These are phyloP conservation scores for Podaxis carcinomalis DNA, from an alignment of 768 basidiomycete genomes.

Conservation along the genomic window DNA sequence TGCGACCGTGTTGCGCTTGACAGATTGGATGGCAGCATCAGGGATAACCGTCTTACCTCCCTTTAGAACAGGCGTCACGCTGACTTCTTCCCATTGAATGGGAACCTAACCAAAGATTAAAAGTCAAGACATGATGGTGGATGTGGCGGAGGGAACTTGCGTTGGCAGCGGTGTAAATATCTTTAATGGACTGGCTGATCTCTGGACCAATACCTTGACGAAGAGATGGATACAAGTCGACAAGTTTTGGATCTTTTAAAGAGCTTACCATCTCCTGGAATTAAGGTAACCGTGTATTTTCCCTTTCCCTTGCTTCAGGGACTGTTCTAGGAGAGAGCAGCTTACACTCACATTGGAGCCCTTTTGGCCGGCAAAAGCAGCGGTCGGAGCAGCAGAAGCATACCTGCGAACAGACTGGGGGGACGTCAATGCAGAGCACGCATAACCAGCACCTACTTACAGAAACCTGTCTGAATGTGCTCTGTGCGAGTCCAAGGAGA, in stretches of 20 bases:
- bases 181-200: slow-evolving; percentile 93
- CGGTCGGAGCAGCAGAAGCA: slow-evolving; percentile 79
- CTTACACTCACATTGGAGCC: slow-evolving; percentile 65
- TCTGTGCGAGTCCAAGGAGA: slow-evolving; percentile 51
- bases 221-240: background rate
- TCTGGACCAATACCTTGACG: slow-evolving; percentile 92
- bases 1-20: slow-evolving; percentile 97
- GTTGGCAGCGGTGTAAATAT: slow-evolving; percentile 86
- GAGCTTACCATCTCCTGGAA: slow-evolving; percentile 88
- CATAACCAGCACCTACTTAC: slow-evolving; percentile 29
- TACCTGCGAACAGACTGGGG: slow-evolving; percentile 54
- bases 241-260: background rate
- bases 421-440: slow-evolving; percentile 10
- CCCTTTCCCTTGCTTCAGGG: slow-evolving; percentile 47
- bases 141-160: slow-evolving; percentile 33
- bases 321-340: background rate
- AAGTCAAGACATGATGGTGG: slow-evolving; percentile 6
- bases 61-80: slow-evolving; percentile 89
- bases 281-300: slow-evolving; percentile 93
- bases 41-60: slow-evolving; percentile 97
- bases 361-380: slow-evolving; percentile 89
- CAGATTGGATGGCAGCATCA: slow-evolving; percentile 81
- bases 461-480: slow-evolving; percentile 42
- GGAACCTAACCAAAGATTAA: slow-evolving; percentile 65
- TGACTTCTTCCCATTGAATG: slow-evolving; percentile 99